These are phyloP conservation scores for Schizothecium vesticola DNA, from an alignment of 495 filamentous ascomycete genomes.

Conservation along the genomic window DNA sequence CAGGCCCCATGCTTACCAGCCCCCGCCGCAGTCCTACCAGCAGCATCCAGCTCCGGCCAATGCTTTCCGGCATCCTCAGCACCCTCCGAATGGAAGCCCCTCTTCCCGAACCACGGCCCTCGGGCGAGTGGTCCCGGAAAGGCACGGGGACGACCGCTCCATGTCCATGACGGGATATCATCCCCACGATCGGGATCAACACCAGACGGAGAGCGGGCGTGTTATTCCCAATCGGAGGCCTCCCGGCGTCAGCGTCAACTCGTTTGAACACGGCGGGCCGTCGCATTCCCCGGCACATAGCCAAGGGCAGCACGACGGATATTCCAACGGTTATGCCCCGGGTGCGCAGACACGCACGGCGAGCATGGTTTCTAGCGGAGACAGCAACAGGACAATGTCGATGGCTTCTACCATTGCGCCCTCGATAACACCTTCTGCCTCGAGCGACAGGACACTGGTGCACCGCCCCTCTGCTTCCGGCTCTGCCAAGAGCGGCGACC, in stretches of 20 bases:
- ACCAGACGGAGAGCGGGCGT: constrained; percentile 86
- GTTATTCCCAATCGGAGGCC: constrained; percentile 65
- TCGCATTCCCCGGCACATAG: neutral
- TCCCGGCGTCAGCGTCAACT: constrained; percentile 24
- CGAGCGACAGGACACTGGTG: constrained; percentile 31
- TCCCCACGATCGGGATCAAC: constrained; percentile 63
- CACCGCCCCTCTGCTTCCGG: constrained; percentile 40
- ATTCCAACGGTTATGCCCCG: constrained; percentile 26
- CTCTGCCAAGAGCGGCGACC: constrained; percentile 42
- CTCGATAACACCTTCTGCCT: constrained; percentile 24
- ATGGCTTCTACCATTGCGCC: constrained; percentile 66
- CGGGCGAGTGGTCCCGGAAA: constrained; percentile 83
- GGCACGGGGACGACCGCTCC: constrained; percentile 75
- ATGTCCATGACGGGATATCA: constrained; percentile 94
- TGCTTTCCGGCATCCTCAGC: constrained; percentile 70
- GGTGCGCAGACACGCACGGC: constrained; percentile 45
- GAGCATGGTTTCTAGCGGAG: constrained; percentile 48
- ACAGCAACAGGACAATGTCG: constrained; percentile 62
- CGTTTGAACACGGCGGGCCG: constrained; percentile 15
- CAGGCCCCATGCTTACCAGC: constrained; percentile 60
- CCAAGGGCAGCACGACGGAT: constrained; percentile 10
- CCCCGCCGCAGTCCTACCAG: constrained; percentile 60
- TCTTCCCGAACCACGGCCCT: constrained; percentile 78
- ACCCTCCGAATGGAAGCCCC: constrained; percentile 37
- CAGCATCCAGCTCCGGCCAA: constrained; percentile 60